These are phyloP conservation scores for Zasmidium angulare DNA, from an alignment of 2,329 filamentous ascomycete genomes.

Conservation along the genomic window DNA sequence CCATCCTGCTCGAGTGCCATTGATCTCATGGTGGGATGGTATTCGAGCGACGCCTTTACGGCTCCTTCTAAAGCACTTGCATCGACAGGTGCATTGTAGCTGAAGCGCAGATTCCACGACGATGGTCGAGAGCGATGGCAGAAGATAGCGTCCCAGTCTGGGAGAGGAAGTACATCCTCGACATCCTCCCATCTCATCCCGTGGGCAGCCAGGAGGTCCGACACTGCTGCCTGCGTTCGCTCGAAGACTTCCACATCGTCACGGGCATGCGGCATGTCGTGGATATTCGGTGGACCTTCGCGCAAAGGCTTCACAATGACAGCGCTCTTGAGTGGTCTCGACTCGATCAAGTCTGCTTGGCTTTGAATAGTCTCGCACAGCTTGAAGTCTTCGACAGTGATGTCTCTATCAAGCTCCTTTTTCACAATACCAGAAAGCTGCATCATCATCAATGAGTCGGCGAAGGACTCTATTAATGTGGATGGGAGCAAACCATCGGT, in stretches of 20 bases:
- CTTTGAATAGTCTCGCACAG: constrained; percentile 32
- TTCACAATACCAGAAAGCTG: constrained; percentile 35
- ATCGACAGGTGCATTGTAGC: constrained; percentile 28
- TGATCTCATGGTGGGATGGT: constrained; percentile 33
- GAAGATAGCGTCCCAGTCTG: constrained; percentile 36
- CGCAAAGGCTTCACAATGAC: constrained; percentile 21
- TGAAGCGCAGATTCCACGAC: constrained; percentile 35
- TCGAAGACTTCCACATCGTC: constrained; percentile 29
- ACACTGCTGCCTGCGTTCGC: constrained; percentile 25
- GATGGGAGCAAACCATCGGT: constrained; percentile 25
- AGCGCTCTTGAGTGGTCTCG: constrained; percentile 22
- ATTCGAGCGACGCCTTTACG: constrained; percentile 29
- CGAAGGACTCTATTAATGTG: constrained; percentile 29
- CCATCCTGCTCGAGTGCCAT: constrained; percentile 29
- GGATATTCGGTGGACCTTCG: constrained; percentile 29
- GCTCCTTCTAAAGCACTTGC: constrained; percentile 24
- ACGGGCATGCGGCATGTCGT: constrained; percentile 31
- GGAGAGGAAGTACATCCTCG: constrained; percentile 35
- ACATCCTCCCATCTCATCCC: constrained; percentile 35
- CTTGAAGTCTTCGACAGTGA: constrained; percentile 36
- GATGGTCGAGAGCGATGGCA: constrained; percentile 29
- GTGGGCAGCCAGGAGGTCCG: constrained; percentile 23
- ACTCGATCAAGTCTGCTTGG: constrained; percentile 32
- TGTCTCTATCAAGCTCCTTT: constrained; percentile 32
- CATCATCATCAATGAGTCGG: constrained; percentile 38